Conservation (phyloP, 2,329 filamentous ascomycete species). For the Zarea fungicola region DNA sequence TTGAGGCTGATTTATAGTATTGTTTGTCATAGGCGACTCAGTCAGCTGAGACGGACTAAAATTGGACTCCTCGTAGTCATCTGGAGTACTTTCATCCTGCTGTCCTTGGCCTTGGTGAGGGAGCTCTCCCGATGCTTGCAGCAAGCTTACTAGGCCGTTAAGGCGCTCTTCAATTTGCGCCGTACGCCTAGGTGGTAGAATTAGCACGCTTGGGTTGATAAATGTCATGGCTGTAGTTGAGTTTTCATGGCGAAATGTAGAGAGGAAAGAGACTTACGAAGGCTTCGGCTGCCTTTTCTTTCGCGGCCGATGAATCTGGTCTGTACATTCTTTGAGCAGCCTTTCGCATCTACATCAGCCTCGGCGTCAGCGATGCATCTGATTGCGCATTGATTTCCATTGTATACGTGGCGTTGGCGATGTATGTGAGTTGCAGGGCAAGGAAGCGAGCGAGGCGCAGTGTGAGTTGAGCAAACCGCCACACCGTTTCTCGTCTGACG, state of each 20-base stretch:
- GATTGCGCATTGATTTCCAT: too few relatives aligned
- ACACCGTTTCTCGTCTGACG: not conserved
- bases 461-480: not conserved
- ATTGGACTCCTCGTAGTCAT: constrained; percentile 5
- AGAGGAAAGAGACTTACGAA: constrained; percentile 35
- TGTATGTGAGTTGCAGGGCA: too few relatives aligned
- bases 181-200: constrained; percentile 33
- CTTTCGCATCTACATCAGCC: constrained; percentile 37
- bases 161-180: constrained; percentile 45
- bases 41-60: constrained; percentile 8
- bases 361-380: constrained; percentile 3
- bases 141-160: constrained; percentile 43
- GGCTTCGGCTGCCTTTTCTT: constrained; percentile 47
- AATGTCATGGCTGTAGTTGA: constrained; percentile 1
- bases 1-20: not conserved
- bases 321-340: constrained; percentile 41
- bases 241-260: not conserved
- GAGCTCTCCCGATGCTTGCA: constrained; percentile 39
- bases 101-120: constrained; percentile 7
- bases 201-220: constrained; percentile 6
- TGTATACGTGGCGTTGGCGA: too few relatives aligned
- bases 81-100: constrained; percentile 7
- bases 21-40: constrained; percentile 5
- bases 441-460: not conserved
- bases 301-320: constrained; percentile 43